Conservation (phyloP, 371 early-diverging fungal species). For the Zychaea mexicana region DNA sequence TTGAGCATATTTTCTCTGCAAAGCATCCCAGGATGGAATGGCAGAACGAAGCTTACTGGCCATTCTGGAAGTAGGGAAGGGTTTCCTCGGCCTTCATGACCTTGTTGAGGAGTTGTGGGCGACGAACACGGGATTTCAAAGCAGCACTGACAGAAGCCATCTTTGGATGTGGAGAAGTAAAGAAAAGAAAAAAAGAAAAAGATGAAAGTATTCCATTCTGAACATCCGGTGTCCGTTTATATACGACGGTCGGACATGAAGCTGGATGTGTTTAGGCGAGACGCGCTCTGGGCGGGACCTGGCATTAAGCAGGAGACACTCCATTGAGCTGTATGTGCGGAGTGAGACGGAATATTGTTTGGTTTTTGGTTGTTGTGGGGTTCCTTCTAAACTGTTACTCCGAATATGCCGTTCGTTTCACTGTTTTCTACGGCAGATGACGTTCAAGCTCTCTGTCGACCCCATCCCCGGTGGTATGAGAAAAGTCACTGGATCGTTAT, state of each 20-base stretch:
- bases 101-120: slow-evolving; percentile 46
- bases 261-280: not conserved
- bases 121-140: slow-evolving; percentile 47
- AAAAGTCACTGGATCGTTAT: not conserved
- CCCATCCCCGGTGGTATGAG: not conserved
- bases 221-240: not conserved
- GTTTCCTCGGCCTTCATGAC: slow-evolving; percentile 50
- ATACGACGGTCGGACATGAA: not conserved
- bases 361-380: not conserved
- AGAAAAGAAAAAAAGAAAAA: not conserved
- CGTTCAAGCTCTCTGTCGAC: not conserved
- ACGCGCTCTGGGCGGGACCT: not conserved
- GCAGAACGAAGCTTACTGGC: slow-evolving; percentile 41
- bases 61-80: slow-evolving; percentile 43
- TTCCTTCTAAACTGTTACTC: too few relatives aligned
- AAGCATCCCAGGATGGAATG: not conserved
- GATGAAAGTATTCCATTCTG: not conserved
- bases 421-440: not conserved
- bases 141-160: slow-evolving; percentile 48
- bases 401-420: not conserved
- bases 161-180: not conserved
- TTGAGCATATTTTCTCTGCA: too few relatives aligned
- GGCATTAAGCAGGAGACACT: not conserved
- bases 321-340: not conserved
- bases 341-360: not conserved